Conservation (phyloP, 1,284 basidiomycete species). For the Mycosarcoma mackinlayi region DNA sequence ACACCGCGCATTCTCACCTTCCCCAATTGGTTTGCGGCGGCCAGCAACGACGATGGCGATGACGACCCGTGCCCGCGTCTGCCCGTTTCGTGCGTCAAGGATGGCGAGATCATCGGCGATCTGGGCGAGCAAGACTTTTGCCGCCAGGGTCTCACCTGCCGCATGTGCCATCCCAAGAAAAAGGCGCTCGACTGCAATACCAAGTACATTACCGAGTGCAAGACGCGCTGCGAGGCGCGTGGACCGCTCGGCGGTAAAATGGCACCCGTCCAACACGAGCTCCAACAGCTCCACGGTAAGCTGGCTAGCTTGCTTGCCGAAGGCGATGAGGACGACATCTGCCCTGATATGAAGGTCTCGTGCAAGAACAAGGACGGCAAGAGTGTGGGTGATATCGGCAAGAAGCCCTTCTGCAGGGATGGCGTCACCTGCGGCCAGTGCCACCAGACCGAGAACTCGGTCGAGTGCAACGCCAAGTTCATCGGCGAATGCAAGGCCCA, state of each 20-base stretch:
- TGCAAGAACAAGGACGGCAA: conserved; percentile 47
- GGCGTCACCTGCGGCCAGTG: conserved; percentile 44
- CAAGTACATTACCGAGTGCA: conserved; percentile 44
- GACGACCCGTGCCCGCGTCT: conserved; percentile 46
- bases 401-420: conserved; percentile 50
- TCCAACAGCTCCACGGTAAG: not conserved
- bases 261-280: not conserved
- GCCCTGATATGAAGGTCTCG: conserved; percentile 49
- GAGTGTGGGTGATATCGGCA: conserved; percentile 43
- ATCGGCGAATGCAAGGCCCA: conserved; percentile 41
- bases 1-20: conserved; percentile 30
- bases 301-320: not conserved
- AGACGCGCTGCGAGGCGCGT: conserved; percentile 34
- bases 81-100: conserved; percentile 38
- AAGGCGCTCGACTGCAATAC: conserved; percentile 52
- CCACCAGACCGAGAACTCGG: conserved; percentile 49
- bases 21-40: conserved; percentile 43
- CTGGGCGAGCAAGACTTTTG: conserved; percentile 45
- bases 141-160: conserved; percentile 32
- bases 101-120: conserved; percentile 48
- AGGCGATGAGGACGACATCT: conserved; percentile 48
- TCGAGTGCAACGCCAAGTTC: conserved; percentile 49
- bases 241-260: conserved; percentile 49
- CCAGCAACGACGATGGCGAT: conserved; percentile 16
- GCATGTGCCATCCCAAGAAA: conserved; percentile 39